Evolutionary conservation across 352 stramenopile species (phyloP), one percentile per base, ranked within the genome.

Genomic region (Globisporangium mamillatum): DNA sequence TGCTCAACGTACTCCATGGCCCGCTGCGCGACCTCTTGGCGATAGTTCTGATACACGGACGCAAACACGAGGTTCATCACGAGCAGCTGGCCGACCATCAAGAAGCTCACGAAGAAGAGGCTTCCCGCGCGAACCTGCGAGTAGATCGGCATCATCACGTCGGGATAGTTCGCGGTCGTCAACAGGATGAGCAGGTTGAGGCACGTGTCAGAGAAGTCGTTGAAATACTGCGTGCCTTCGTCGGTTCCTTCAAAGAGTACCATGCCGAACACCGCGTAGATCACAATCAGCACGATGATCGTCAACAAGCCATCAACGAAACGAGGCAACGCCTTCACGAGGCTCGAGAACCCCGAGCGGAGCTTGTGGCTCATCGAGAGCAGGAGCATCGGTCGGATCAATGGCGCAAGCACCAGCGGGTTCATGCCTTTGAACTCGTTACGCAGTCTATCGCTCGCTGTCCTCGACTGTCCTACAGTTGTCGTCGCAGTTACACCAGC

Each of bases 61-160:
- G 82, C 82, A 46, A 93, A 88, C 8, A 93, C 80, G 16, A 93
- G 72, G 60, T 94, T 95, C 79, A 92, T 90, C 68, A 95, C 75
- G 27, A 95, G 79, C n/a, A 93, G 74, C 32, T 92, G 75, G 4
- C 79, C 81, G 32, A 95, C 78, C 44, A 83, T 73, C 50, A 95
- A 73, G 63, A 89, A 90, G 22, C 75, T 81, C 38, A 91, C 76
- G 58, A 95, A 94, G 71, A 92, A 89, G 24, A 92, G 59, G 57
- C 77, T 82, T 1, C 73, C 73, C 10, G 70, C 70, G 12, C 86
- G 74, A 9, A 73, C 60, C 25, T 75, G 61, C 2, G 72, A 76
- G 70, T 92, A 95, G 2, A 81, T 77, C 6, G 84, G 81, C 72
- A 93, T 87, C 82, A 92, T 90, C 16, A 95, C 72, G 70, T 95